Conservation (phyloP, 2,329 filamentous ascomycete species). For the Fusarium proliferatum region DNA sequence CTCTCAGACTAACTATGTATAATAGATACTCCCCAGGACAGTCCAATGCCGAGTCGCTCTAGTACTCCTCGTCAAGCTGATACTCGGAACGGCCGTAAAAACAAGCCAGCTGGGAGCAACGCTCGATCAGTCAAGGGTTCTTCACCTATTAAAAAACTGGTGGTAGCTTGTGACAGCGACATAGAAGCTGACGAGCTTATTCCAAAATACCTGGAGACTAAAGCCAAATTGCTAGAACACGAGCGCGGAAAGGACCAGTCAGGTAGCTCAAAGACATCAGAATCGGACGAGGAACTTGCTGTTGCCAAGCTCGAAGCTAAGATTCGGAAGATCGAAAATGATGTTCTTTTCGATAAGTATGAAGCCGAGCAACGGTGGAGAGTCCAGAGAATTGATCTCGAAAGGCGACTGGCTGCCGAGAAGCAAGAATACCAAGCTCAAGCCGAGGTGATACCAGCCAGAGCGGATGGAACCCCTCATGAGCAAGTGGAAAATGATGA, state of each 20-base stretch:
- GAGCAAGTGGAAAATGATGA: slow-evolving; percentile 55
- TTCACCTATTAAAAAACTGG: slow-evolving; percentile 54
- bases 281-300: slow-evolving; percentile 55
- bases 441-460: slow-evolving; percentile 27
- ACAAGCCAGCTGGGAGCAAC: slow-evolving; percentile 51
- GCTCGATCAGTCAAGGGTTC: slow-evolving; percentile 37
- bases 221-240: slow-evolving; percentile 72
- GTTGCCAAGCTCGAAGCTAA: slow-evolving; percentile 77
- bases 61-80: slow-evolving; percentile 59
- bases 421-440: slow-evolving; percentile 52
- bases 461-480: slow-evolving; percentile 38
- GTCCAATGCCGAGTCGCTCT: slow-evolving; percentile 61
- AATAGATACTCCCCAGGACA: slow-evolving; percentile 62
- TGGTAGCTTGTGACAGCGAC: slow-evolving; percentile 71
- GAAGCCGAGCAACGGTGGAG: slow-evolving; percentile 75
- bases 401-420: slow-evolving; percentile 68
- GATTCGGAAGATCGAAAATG: slow-evolving; percentile 79
- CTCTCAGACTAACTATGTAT: neutral
- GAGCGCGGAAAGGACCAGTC: slow-evolving; percentile 54
- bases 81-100: slow-evolving; percentile 41
- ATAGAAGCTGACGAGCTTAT: slow-evolving; percentile 81
- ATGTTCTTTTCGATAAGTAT: slow-evolving; percentile 78
- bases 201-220: slow-evolving; percentile 80
- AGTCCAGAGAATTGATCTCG: slow-evolving; percentile 66
- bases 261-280: slow-evolving; percentile 34